phyloP scores from a whole-genome alignment of 177 flowering plant genomes.

The Vitis hybrid region DNA sequence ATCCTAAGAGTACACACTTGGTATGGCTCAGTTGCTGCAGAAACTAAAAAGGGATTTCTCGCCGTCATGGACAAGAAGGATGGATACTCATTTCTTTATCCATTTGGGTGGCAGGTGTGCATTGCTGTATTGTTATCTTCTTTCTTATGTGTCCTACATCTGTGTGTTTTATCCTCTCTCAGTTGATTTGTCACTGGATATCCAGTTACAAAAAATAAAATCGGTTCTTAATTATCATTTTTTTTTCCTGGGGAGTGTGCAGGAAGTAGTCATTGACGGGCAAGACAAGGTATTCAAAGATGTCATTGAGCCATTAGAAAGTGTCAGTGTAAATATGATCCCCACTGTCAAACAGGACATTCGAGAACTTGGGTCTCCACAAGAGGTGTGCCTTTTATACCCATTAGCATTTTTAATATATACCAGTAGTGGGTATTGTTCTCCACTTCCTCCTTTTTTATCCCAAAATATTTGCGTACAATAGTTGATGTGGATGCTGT shows the following conservation, averaged over 20 bases:
- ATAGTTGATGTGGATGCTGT: background rate
- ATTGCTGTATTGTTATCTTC: slow-evolving; percentile 8
- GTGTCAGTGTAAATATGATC: slow-evolving; percentile 73
- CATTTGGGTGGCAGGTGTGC: slow-evolving; percentile 96
- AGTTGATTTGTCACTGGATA: background rate
- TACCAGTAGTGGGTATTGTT: background rate
- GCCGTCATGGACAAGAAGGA: slow-evolving; percentile 73
- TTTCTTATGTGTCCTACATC: background rate
- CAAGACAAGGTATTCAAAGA: slow-evolving; percentile 95
- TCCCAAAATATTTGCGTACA: too few species aligned
- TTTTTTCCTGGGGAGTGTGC: slow-evolving; percentile 16
- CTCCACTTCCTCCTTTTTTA: background rate
- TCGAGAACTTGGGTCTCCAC: slow-evolving; percentile 85
- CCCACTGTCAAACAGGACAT: slow-evolving; percentile 71
- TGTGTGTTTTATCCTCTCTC: background rate
- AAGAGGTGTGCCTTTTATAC: slow-evolving; percentile 50
- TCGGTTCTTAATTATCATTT: background rate
- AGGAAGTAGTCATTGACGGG: slow-evolving; percentile 86
- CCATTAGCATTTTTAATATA: background rate
- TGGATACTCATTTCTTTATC: slow-evolving; percentile 81
- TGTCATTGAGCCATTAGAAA: slow-evolving; percentile 94
- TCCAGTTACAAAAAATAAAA: too few species aligned
- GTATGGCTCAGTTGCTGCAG: slow-evolving; percentile 99
- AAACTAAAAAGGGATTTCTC: slow-evolving; percentile 76
- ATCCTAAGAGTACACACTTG: slow-evolving; percentile 73